A percentile compares a stretch with the other conserved stretches of the same genome.
phyloP scores from a whole-genome alignment of 2,329 filamentous ascomycete genomes.

The Aspergillus aculeatinus region DNA sequence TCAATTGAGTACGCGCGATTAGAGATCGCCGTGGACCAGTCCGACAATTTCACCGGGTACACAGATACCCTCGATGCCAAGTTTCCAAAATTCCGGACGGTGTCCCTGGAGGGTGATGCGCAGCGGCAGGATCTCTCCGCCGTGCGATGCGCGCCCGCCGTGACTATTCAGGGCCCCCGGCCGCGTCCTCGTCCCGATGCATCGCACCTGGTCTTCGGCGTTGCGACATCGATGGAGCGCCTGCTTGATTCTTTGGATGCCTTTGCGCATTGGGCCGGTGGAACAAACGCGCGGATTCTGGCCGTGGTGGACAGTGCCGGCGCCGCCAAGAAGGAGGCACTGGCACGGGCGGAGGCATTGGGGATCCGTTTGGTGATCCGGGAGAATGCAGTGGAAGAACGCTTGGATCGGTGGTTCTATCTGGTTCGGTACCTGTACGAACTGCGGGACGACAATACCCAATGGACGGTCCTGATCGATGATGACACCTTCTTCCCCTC shows the following conservation, averaged over 20 bases:
- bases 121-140: constrained; percentile 17
- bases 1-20: constrained; percentile 17
- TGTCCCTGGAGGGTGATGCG: constrained; percentile 22
- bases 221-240: constrained; percentile 52
- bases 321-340: constrained; percentile 19
- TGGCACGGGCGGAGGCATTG: constrained; percentile 26
- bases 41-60: constrained; percentile 20
- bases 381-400: constrained; percentile 18
- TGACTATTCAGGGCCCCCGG: constrained; percentile 20
- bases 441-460: constrained; percentile 35
- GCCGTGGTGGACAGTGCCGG: constrained; percentile 45
- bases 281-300: constrained; percentile 49
- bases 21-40: constrained; percentile 19
- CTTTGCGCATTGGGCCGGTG: constrained; percentile 54
- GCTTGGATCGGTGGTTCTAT: constrained; percentile 53
- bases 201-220: constrained; percentile 52
- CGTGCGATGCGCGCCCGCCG: constrained; percentile 14
- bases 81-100: constrained; percentile 16
- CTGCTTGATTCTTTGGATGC: constrained; percentile 48
- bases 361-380: constrained; percentile 40
- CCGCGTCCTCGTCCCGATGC: constrained; percentile 32
- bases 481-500: constrained; percentile 62
- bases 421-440: constrained; percentile 50
- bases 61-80: constrained; percentile 13
- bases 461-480: constrained; percentile 57